Conservation (phyloP, 306 rosid genomes). For the Glycine tomentella region DNA sequence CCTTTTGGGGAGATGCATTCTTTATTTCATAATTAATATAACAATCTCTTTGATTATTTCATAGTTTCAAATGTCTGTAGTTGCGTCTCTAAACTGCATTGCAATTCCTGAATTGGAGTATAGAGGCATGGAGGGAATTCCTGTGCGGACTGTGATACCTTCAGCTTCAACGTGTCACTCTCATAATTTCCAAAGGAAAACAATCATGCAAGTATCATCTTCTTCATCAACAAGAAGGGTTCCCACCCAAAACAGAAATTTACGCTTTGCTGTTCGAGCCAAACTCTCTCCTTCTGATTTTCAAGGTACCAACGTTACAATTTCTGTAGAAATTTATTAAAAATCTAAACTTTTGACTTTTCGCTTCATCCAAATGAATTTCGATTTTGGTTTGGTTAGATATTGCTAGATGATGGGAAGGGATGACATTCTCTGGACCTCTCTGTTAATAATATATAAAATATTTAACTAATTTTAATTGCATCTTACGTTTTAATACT, state of each 20-base stretch:
- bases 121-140: slow-evolving; percentile 60
- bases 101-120: background rate
- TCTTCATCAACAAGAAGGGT: background rate
- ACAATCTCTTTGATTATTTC: background rate
- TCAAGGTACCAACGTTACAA: slow-evolving; percentile 56
- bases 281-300: slow-evolving; percentile 53
- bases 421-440: background rate
- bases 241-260: slow-evolving; percentile 37
- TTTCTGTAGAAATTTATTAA: background rate
- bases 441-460: background rate
- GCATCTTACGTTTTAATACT: background rate
- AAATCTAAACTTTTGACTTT: slow-evolving; percentile 12
- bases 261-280: slow-evolving; percentile 45
- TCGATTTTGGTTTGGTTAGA: background rate
- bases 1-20: background rate
- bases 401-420: background rate
- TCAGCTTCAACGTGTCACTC: slow-evolving; percentile 22
- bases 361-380: background rate
- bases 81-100: background rate
- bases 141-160: slow-evolving; percentile 37
- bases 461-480: background rate
- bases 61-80: background rate
- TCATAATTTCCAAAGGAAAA: too few relatives aligned
- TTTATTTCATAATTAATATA: background rate
- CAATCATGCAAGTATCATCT: too few relatives aligned